phyloP scores from a whole-genome alignment of 495 filamentous ascomycete species.

The Trichoderma gamsii region DNA sequence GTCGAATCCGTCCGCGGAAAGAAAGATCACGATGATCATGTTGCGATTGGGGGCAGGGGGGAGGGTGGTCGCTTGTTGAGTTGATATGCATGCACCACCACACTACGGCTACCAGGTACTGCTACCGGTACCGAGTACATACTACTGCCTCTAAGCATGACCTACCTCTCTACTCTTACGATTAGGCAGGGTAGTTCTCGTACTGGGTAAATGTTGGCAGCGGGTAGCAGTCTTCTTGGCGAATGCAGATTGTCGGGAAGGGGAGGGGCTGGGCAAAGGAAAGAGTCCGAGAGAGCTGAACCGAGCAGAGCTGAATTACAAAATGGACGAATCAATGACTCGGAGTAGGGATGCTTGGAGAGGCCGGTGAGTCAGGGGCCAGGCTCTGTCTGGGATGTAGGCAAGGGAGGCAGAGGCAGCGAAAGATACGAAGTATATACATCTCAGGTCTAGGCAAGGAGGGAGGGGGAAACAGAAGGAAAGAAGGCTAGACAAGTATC shows the following conservation, averaged over 20 bases:
- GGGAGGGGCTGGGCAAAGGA: background rate
- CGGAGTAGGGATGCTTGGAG: background rate
- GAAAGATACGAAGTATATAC: background rate
- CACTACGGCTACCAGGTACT: too few relatives aligned
- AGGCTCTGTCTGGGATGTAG: background rate
- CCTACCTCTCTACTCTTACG: background rate
- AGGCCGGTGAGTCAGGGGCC: conserved; percentile 5
- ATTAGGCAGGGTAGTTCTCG: background rate
- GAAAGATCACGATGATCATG: background rate
- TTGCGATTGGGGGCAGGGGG: background rate
- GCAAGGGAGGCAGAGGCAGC: background rate
- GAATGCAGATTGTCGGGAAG: background rate
- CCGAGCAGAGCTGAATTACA: background rate
- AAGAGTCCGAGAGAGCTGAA: background rate
- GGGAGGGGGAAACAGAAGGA: background rate
- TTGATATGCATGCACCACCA: too few relatives aligned
- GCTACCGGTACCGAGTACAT: too few relatives aligned
- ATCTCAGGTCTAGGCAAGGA: too few relatives aligned
- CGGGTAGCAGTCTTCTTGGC: background rate
- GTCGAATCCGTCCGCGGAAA: background rate
- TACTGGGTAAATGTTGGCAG: background rate
- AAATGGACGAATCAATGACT: background rate
- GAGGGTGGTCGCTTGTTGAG: too few relatives aligned
- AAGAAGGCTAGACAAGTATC: too few relatives aligned
- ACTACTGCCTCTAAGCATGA: too few relatives aligned